These are phyloP conservation scores for Sinapis alba DNA, from an alignment of 441 rosid genomes.

Conservation along the genomic window DNA sequence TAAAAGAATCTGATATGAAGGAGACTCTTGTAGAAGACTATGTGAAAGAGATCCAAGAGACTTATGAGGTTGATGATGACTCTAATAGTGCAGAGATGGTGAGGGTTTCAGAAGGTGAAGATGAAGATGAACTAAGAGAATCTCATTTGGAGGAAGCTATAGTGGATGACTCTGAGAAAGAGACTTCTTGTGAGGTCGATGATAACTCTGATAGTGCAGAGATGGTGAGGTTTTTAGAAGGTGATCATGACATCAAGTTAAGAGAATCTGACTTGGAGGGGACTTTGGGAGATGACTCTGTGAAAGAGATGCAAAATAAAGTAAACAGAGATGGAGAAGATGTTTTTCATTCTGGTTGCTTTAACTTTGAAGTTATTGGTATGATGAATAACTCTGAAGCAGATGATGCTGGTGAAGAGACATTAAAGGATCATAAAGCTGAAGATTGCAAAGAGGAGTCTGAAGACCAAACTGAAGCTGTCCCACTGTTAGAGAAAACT, in stretches of 20 bases:
- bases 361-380: neutral
- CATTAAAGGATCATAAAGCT: slow-evolving; percentile 28
- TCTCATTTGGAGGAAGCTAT: slow-evolving; percentile 5
- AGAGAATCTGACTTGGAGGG: neutral
- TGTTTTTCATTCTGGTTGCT: slow-evolving; percentile 8
- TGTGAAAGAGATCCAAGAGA: slow-evolving; percentile 10
- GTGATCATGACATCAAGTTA: slow-evolving; percentile 29
- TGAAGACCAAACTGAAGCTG: slow-evolving; percentile 37
- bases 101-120: slow-evolving; percentile 24
- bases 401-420: slow-evolving; percentile 33
- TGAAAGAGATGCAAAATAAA: slow-evolving; percentile 21
- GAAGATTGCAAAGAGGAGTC: slow-evolving; percentile 30
- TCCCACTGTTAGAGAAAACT: slow-evolving; percentile 15
- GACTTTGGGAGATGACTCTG: slow-evolving; percentile 10
- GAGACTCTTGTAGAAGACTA: slow-evolving; percentile 14
- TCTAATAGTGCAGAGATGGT: slow-evolving; percentile 12
- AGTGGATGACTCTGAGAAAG: slow-evolving; percentile 9
- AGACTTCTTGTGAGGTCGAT: slow-evolving; percentile 31
- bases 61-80: slow-evolving; percentile 28
- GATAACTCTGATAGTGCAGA: slow-evolving; percentile 15
- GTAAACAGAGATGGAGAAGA: slow-evolving; percentile 15
- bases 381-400: slow-evolving; percentile 17
- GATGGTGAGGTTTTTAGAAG: slow-evolving; percentile 24
- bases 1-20: neutral
- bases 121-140: slow-evolving; percentile 14